A percentile compares a stretch with the other conserved stretches of the same genome.
phyloP scores from a whole-genome alignment of 306 rosid species.

The Comarum palustre region DNA sequence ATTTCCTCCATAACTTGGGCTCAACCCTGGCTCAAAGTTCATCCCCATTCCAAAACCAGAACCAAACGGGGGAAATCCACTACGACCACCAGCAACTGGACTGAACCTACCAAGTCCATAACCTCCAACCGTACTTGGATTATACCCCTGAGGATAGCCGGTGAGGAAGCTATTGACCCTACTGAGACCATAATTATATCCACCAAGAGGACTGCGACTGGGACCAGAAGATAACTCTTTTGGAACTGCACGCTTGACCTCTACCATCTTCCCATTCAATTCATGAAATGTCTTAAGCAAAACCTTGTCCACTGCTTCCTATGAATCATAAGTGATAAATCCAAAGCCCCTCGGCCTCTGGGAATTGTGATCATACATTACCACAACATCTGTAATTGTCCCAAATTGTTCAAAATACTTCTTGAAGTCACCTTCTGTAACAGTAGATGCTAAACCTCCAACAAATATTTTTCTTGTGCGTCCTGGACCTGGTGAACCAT shows the following conservation, averaged over 20 bases:
- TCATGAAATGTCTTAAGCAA: conserved; percentile 86
- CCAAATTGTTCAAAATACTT: conserved; percentile 94
- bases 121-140: conserved; percentile 67
- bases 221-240: conserved; percentile 95
- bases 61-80: conserved; percentile 72
- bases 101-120: conserved; percentile 89
- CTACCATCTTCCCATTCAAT: conserved; percentile 96
- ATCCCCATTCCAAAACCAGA: conserved; percentile 82
- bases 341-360: conserved; percentile 99
- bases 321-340: conserved; percentile 90
- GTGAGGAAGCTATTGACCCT: conserved; percentile 81
- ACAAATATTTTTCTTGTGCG: conserved; percentile 97
- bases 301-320: conserved; percentile 92
- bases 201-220: conserved; percentile 75
- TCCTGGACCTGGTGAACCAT: conserved; percentile 85
- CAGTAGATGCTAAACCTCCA: conserved; percentile 96
- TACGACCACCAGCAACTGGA: conserved; percentile 78
- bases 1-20: conserved; percentile 74
- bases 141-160: conserved; percentile 82
- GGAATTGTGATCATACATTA: conserved; percentile 98
- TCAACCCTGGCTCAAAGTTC: conserved; percentile 79
- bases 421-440: conserved; percentile 94
- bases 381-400: conserved; percentile 95
- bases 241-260: conserved; percentile 99
- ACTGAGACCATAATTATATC: conserved; percentile 63